Base-by-base conservation (phyloP, 352 stramenopile genomes). In the Pythium phragmiticola region DNA sequence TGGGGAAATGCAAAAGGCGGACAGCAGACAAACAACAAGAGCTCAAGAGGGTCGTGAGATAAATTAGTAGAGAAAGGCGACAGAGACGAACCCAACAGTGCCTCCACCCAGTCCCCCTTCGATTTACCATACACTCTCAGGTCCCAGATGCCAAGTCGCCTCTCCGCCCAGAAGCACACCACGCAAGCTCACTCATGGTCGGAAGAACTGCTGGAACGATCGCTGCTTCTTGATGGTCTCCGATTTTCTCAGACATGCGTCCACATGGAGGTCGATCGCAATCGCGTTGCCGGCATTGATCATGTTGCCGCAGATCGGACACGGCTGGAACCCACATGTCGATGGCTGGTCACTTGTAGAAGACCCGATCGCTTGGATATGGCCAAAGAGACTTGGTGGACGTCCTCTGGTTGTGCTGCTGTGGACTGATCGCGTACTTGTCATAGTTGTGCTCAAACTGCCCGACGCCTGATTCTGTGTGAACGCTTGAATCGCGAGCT, bases 241-340 rank as follows among this genome's bases (percentile, higher is more conserved):
- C 16, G 53, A 51, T 28, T 23, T 23, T 43, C 47, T 36, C 16
- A 70, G 51, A 53, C 72, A 78, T 26, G 50, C 51, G 13, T 78
- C 72, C 23, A 78, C 55, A 53, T 78, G 72, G 17, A 64, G 7
- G 19, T 68, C 62, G 41, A 78, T 63, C 13, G 66, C 64, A 14
- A 74, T 74, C 6, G 45, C 34, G 48, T 71, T 78, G 26, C 63
- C 41, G 0, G 66, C 60, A 30, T 78, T 74, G 55, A 78, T 76
- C 28, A 60, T 61, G 17, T 71, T 60, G 2, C 53, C 48, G 34
- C 71, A 77, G 6, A 77, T 60, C 21, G 71, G 71, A 57, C 71
- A 77, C 45, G 67, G 63, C 23, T 70, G 55, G 49, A 72, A 72
- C 8, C 17, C 53, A 12, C 19, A 14, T 9, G 21, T 49, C 2